Evolutionary conservation across 2,329 filamentous ascomycete genomes (phyloP).

Genomic region (Aspergillus sp.): DNA sequence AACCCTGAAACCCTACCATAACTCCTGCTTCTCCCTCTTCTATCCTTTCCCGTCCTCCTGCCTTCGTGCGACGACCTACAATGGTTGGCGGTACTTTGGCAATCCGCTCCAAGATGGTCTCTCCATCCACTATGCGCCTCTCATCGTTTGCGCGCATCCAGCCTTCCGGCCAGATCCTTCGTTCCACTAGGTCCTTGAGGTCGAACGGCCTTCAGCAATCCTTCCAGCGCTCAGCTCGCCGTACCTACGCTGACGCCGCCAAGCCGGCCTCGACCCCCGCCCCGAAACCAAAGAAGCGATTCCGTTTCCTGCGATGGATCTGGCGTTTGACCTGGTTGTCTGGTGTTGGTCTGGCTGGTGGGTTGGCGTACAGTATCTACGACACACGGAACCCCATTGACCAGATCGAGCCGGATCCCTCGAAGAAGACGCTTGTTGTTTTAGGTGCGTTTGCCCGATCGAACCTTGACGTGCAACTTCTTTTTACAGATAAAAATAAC

Average conservation of each 20-base stretch:
- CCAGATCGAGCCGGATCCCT: conserved; percentile 69
- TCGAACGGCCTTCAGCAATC: conserved; percentile 16
- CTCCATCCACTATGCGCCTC: conserved; percentile 25
- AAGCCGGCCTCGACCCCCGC: conserved; percentile 24
- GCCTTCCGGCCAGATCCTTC: conserved; percentile 16
- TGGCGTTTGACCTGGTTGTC: conserved; percentile 80
- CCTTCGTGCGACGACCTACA: conserved; percentile 18
- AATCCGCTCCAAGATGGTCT: conserved; percentile 26
- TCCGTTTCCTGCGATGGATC: conserved; percentile 65
- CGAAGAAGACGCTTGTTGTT: conserved; percentile 94
- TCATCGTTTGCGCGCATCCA: conserved; percentile 29
- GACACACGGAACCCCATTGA: conserved; percentile 70
- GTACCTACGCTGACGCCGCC: conserved; percentile 45
- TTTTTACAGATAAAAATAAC: neutral
- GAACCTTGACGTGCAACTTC: neutral
- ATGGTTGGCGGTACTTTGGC: conserved; percentile 31
- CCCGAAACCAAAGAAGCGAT: conserved; percentile 48
- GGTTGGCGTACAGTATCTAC: conserved; percentile 74
- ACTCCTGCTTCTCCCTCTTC: conserved; percentile 7
- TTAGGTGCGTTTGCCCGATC: conserved; percentile 55
- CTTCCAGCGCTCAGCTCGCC: conserved; percentile 34
- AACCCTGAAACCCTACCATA: neutral
- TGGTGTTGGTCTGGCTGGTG: conserved; percentile 59
- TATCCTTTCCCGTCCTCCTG: conserved; percentile 5
- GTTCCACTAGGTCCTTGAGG: conserved; percentile 20